Percentiles rank a stretch among this genome's conserved stretches.
phyloP scores from a whole-genome alignment of 352 stramenopile genomes.

The Globisporangium megalacanthum region DNA sequence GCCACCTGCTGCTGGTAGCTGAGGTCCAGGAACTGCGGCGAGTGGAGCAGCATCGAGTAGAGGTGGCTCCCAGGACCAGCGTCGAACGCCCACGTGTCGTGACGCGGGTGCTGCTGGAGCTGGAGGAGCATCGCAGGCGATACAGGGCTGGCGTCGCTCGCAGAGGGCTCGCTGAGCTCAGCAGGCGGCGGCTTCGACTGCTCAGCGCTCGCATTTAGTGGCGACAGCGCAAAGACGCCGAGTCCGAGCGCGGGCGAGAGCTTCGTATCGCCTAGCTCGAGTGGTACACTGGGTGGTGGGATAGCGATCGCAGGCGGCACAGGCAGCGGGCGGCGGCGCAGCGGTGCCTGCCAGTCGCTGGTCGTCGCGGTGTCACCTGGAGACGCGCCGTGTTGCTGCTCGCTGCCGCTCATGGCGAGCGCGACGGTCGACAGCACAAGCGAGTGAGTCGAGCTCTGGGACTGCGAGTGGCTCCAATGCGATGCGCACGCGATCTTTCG shows the following conservation, averaged over 20 bases:
- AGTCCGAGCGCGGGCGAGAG: neutral
- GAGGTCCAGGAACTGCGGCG: conserved; percentile 4
- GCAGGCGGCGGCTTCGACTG: neutral
- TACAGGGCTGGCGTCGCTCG: conserved; percentile 1
- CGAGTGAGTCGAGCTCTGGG: neutral
- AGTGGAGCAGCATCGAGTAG: conserved; percentile 10
- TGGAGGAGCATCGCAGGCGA: neutral
- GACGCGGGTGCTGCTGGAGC: neutral
- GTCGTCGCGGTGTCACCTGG: too few relatives aligned
- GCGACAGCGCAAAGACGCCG: neutral
- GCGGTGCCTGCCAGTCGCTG: neutral
- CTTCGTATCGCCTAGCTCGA: neutral
- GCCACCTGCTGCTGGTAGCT: conserved; percentile 10
- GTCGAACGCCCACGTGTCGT: conserved; percentile 9
- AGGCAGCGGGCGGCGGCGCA: neutral
- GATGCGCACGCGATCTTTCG: too few relatives aligned
- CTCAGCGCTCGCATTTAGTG: neutral
- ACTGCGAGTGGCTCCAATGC: neutral
- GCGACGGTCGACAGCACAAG: neutral
- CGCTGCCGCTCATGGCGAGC: neutral
- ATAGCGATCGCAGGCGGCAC: conserved; percentile 1
- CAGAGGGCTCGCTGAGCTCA: neutral
- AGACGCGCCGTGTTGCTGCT: neutral
- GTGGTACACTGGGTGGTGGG: neutral
- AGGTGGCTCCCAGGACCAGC: neutral